Base-by-base conservation (phyloP, 1,284 basidiomycete genomes). In the Cryptococcus sp. region DNA sequence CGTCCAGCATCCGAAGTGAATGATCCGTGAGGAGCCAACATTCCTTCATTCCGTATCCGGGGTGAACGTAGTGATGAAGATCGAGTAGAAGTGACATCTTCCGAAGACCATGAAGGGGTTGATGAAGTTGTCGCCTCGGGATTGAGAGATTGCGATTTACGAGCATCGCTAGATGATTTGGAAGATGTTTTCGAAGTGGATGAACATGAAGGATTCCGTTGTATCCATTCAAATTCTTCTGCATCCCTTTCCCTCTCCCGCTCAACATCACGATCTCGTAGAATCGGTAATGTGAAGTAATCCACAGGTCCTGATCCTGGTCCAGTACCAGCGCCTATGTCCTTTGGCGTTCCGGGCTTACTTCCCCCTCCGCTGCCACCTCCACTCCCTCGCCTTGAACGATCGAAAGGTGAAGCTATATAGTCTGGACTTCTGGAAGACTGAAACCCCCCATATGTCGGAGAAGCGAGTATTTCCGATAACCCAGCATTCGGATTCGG, bases 11-110 rank as follows among this genome's bases (percentile, higher is more conserved):
- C 52, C n/a, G 57, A 55, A 22, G 57, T 60, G 49, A 60, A 60
- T 3, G 58, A 55, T 19, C 58, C 58, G 34, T 60, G 58, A 36
- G 58, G 55, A 1, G 58, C 58, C 2, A 60, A 40, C 11, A 37
- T 34, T 11, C 48, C 58, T 1, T 32, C 41, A 37, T 60, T 60
- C 16, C 50, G 50, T 31, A 60, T 52, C 2, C 50, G 50, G 11
- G 55, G 58, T 22, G 48, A 45, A 18, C 41, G 39, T 3, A n/a
- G 34, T 21, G 31, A 39, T 34, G 19, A n/a, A 39, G 37, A 19
- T n/a, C 51, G 43, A 7, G 36, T 21, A 13, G 44, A 25, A n/a
- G 44, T 36, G 36, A 51, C 37, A 5, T 39, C 32, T 21, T 45
- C 49, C 4, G 56, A 54, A 16, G 50, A 47, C 9, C 49, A 54